Base-by-base conservation (phyloP, 2,329 filamentous ascomycete species). In the Massarina eburnea region DNA sequence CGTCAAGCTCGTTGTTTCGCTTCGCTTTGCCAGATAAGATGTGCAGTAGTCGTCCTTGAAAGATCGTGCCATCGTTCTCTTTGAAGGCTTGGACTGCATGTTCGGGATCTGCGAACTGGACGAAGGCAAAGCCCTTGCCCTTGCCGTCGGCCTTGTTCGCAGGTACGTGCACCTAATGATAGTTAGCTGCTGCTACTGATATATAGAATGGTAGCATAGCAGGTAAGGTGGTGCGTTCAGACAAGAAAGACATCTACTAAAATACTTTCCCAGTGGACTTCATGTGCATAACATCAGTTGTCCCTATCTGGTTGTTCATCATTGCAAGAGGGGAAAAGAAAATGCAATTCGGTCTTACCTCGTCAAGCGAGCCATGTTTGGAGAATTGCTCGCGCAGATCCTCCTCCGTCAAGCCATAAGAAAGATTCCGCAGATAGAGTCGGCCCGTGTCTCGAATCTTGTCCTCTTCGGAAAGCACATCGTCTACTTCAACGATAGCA, bases 241-340 rank as follows among this genome's bases (percentile, higher is more conserved):
- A 84, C 81, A 77, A 79, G 86, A 90, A 85, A 91, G 88, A 89
- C 89, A 96, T 97, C 92, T 99, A 99, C 94, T 96, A 99, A 96
- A 95, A 96, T 94, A 88, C 82, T 89, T 85, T 91, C 85, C 86
- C 86, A 85, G 83, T 63, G 90, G 79, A 83, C 88, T 91, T 95
- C 91, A 97, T 78, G 79, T 90, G 88, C 89, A 76, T 79, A 63
- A 88, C 88, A 92, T 96, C 88, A 91, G 92, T 84, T 97, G 94
- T 97, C 94, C 94, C 94, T 97, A 97, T 97, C 94, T 65, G 88
- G 88, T 82, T 54, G 77, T 89, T 97, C 92, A 97, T 97, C 94
- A 92, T 81, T 72, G 49, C 49, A 51, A 43, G 30, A 47, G 58
- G 59, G 17, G 29, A 14, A 10, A 22, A 45, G 46, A 55, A 54